Evolutionary conservation across 2,329 filamentous ascomycete genomes (phyloP).

Genomic region (Hymenotorrendiella dingleyae): DNA sequence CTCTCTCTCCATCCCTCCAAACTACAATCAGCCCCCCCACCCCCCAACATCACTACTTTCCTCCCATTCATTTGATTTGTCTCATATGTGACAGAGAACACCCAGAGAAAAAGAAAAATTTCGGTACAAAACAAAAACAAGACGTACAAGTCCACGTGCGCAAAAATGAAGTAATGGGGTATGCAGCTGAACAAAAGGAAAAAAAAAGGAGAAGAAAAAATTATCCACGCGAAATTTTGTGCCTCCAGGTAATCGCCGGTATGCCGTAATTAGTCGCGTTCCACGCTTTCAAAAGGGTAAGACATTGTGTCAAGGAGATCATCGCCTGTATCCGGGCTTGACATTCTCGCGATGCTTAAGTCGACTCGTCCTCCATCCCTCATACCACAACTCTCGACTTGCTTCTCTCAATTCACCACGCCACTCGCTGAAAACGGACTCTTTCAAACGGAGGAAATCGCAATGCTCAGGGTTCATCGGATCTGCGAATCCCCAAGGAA

Average conservation of each 20-base stretch:
- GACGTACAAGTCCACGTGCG: background rate
- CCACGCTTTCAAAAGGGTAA: background rate
- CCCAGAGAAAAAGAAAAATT: no score
- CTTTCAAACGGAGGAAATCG: constrained; percentile 86
- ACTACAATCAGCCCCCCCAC: no score
- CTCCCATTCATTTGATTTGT: no score
- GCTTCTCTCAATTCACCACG: constrained; percentile 83
- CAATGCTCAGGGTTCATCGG: constrained; percentile 89
- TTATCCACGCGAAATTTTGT: constrained; percentile 5
- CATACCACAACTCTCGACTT: constrained; percentile 89
- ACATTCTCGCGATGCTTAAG: constrained; percentile 35
- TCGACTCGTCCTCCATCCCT: constrained; percentile 79
- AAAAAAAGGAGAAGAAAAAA: background rate
- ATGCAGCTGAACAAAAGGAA: constrained; percentile 8
- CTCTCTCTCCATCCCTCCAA: no score
- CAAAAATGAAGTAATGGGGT: constrained; percentile 8
- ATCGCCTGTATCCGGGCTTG: constrained; percentile 21
- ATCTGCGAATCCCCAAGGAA: constrained; percentile 96
- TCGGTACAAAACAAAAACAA: no score
- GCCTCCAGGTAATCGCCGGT: background rate
- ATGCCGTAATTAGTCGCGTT: background rate
- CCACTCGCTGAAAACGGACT: constrained; percentile 92
- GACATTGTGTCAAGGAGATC: constrained; percentile 8
- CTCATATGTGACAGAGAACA: no score
- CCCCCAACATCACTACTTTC: no score